phyloP scores from a whole-genome alignment of 2,329 filamentous ascomycete genomes.

The Botrytis porri region DNA sequence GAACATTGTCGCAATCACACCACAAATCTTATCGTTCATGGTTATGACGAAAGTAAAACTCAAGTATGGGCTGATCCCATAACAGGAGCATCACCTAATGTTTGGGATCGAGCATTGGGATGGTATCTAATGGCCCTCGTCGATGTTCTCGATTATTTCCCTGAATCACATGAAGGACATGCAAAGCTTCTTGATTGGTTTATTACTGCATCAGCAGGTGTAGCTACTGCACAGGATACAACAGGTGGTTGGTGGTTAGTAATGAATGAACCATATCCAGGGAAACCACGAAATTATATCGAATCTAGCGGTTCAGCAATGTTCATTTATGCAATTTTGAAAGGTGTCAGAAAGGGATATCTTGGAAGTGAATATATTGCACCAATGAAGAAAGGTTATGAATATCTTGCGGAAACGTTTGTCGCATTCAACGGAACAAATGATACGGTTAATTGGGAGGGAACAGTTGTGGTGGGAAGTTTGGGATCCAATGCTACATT shows the following conservation, averaged over 20 bases:
- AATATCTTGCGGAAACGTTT: slow-evolving; percentile 28
- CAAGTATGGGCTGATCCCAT: slow-evolving; percentile 40
- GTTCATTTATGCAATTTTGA: slow-evolving; percentile 14
- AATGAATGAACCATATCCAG: slow-evolving; percentile 16
- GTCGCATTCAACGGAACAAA: slow-evolving; percentile 19
- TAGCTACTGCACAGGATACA: slow-evolving; percentile 6
- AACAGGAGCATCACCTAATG: slow-evolving; percentile 41
- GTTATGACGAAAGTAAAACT: slow-evolving; percentile 39
- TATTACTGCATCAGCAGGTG: slow-evolving; percentile 1
- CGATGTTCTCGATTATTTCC: slow-evolving; percentile 39
- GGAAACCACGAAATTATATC: slow-evolving; percentile 14
- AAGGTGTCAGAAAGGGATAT: slow-evolving; percentile 14
- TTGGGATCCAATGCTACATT: slow-evolving; percentile 28
- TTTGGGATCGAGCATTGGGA: slow-evolving; percentile 41
- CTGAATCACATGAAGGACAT: slow-evolving; percentile 23
- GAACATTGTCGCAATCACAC: slow-evolving; percentile 27
- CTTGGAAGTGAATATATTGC: slow-evolving; percentile 19
- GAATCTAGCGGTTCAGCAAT: slow-evolving; percentile 10
- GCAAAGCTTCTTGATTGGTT: slow-evolving; percentile 1
- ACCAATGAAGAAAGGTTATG: slow-evolving; percentile 27
- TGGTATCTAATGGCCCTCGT: slow-evolving; percentile 42
- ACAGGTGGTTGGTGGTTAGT: slow-evolving; percentile 17
- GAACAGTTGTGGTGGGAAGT: slow-evolving; percentile 30
- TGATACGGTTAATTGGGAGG: slow-evolving; percentile 29
- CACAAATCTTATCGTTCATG: slow-evolving; percentile 38